Base-by-base conservation (phyloP, 306 rosid genomes). In the Erythrophleum fordii region DNA sequence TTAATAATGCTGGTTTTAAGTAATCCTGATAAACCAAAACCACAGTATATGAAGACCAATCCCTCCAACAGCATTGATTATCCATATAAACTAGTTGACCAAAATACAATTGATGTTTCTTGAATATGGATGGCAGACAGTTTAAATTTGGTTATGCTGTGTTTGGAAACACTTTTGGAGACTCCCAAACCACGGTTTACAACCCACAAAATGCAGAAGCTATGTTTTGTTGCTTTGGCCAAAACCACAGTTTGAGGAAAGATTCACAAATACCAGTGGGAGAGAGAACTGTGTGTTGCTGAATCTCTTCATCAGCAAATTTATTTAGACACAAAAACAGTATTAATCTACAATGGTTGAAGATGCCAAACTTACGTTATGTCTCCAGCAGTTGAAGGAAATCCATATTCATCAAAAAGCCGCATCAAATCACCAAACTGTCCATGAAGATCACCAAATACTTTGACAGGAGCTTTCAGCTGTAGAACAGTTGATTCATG, bases 401-500 rank as follows among this genome's bases (percentile, higher is more conserved):
- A 93, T 80, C 99, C 99, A 80, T 96, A 96, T 90, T 96, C 99
- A 92, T 93, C 99, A 81, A 96, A 93, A 74, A 96, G 87, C 80
- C 99, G 93, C 99, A 96, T 96, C 86, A 96, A 88, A 83, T 96
- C 99, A 85, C 99, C 99, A 86, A 96, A 96, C 88, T 96, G 98
- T 82, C 98, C 98, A 85, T 96, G 99, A 84, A 96, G 99, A 91
- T 96, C 99, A 23, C 99, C 99, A 80, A 96, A 96, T 84, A 96
- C 93, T 88, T 96, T 96, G 81, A 96, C 77, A 17, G 98, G 99
- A 69, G 99, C 99, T 87, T 92, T 96, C 78, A 96, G 91, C 90
- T 93, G 97, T 83, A 96, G 98, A 86, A 96, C 98, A 48, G 97
- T 96, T 23, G 92, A 94, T 79, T 96, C 99, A 16, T 96, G 97